Conservation (phyloP, 2,329 filamentous ascomycete genomes). For the Xylaria hypoxylon region DNA sequence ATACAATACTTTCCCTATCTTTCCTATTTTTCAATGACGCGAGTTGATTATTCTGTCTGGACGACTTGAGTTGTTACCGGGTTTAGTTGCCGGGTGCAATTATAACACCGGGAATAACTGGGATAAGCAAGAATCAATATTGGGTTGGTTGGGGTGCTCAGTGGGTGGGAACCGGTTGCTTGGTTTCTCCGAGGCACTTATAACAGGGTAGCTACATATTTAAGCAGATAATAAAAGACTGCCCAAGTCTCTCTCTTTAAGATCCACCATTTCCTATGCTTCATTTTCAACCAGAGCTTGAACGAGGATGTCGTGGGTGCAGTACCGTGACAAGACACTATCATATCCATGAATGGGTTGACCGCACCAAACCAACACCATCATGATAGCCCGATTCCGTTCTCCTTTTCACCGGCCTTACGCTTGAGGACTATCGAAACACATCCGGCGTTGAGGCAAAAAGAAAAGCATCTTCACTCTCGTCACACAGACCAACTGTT, state of each 20-base stretch:
- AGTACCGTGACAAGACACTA: background rate
- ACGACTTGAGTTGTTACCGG: background rate
- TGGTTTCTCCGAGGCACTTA: slow-evolving; percentile 8
- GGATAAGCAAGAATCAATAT: background rate
- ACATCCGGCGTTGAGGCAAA: background rate
- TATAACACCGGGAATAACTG: background rate
- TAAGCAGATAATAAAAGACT: slow-evolving; percentile 2
- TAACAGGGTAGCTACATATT: background rate
- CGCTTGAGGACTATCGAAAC: background rate
- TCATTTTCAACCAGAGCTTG: background rate
- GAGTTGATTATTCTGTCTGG: background rate
- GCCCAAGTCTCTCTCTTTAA: background rate
- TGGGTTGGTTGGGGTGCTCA: background rate
- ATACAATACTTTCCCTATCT: background rate
- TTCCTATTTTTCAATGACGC: background rate
- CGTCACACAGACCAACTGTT: background rate
- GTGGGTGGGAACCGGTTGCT: slow-evolving; percentile 3
- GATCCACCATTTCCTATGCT: background rate
- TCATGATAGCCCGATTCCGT: background rate
- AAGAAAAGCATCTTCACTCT: background rate
- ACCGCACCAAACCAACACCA: background rate
- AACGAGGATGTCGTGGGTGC: background rate
- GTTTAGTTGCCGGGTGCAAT: background rate
- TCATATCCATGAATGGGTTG: background rate
- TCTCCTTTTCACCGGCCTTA: background rate